phyloP scores from a whole-genome alignment of 495 filamentous ascomycete genomes.

The Neurospora discreta region DNA sequence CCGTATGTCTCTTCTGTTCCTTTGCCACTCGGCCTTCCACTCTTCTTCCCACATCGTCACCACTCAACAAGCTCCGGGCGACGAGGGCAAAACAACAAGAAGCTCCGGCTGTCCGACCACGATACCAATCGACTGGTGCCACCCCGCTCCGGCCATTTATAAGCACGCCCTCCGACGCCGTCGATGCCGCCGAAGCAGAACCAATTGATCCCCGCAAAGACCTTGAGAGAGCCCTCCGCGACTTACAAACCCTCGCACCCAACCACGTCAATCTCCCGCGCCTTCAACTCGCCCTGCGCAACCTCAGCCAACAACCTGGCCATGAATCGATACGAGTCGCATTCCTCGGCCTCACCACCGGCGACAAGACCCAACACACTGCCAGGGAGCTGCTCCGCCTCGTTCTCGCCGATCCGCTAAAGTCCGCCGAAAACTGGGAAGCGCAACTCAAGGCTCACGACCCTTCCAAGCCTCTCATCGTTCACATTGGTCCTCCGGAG shows the following conservation, averaged over 20 bases:
- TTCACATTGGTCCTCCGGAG: slow-evolving; percentile 26
- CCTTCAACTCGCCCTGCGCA: slow-evolving; percentile 67
- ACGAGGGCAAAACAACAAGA: background rate
- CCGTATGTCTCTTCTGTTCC: slow-evolving; percentile 35
- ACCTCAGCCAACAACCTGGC: slow-evolving; percentile 53
- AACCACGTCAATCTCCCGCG: slow-evolving; percentile 63
- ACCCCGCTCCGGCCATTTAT: background rate
- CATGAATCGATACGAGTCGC: slow-evolving; percentile 61
- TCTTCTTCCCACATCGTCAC: background rate
- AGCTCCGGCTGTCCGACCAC: background rate
- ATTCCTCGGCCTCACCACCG: slow-evolving; percentile 32
- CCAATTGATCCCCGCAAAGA: slow-evolving; percentile 26
- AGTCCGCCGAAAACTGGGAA: slow-evolving; percentile 57
- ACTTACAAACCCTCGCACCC: slow-evolving; percentile 49
- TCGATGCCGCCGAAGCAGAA: background rate
- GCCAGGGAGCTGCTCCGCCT: slow-evolving; percentile 53
- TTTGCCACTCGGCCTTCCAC: slow-evolving; percentile 9
- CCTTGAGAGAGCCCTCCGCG: slow-evolving; percentile 50
- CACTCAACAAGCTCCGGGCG: slow-evolving; percentile 1
- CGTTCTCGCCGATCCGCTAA: slow-evolving; percentile 70
- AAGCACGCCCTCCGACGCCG: background rate
- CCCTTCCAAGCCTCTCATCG: slow-evolving; percentile 31
- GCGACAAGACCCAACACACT: slow-evolving; percentile 13
- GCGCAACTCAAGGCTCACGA: slow-evolving; percentile 43
- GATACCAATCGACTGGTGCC: slow-evolving; percentile 12